Conservation (phyloP, 805 yeast species). For the Candida saitoana region DNA sequence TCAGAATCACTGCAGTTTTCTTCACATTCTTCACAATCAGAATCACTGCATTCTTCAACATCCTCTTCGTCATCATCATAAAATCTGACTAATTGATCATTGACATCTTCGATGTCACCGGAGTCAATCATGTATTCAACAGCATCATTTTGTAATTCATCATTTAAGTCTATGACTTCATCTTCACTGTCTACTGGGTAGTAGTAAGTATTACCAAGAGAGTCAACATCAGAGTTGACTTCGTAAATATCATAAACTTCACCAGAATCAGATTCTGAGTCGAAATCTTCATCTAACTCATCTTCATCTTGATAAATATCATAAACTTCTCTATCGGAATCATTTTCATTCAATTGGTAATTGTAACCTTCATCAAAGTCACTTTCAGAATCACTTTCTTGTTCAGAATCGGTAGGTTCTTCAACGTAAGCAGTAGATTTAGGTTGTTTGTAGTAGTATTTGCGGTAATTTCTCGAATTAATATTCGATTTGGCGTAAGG, state of each 20-base stretch:
- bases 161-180: constrained; percentile 26
- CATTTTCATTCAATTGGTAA: constrained; percentile 13
- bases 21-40: constrained; percentile 11
- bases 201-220: constrained; percentile 9
- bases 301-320: constrained; percentile 14
- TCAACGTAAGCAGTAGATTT: constrained; percentile 36
- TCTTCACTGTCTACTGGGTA: constrained; percentile 14
- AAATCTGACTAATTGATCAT: constrained; percentile 26
- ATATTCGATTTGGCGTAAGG: constrained; percentile 11
- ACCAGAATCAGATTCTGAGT: constrained; percentile 16
- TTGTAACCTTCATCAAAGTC: constrained; percentile 14
- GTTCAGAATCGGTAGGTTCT: constrained; percentile 37
- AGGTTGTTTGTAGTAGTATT: constrained; percentile 33
- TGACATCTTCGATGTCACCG: constrained; percentile 24
- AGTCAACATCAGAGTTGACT: constrained; percentile 10
- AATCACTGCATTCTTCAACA: constrained; percentile 12
- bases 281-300: constrained; percentile 26
- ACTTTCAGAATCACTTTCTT: constrained; percentile 21
- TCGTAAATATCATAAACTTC: constrained; percentile 10
- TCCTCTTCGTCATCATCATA: constrained; percentile 24
- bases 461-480: constrained; percentile 22
- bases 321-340: constrained; percentile 17
- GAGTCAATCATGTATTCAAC: constrained; percentile 21
- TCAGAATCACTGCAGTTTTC: constrained; percentile 14
- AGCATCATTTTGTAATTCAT: constrained; percentile 30